Percentiles rank a stretch among this genome's conserved stretches.
Evolutionary conservation across 345 rosid genomes (phyloP).

Genomic region (Camelina neglecta): DNA sequence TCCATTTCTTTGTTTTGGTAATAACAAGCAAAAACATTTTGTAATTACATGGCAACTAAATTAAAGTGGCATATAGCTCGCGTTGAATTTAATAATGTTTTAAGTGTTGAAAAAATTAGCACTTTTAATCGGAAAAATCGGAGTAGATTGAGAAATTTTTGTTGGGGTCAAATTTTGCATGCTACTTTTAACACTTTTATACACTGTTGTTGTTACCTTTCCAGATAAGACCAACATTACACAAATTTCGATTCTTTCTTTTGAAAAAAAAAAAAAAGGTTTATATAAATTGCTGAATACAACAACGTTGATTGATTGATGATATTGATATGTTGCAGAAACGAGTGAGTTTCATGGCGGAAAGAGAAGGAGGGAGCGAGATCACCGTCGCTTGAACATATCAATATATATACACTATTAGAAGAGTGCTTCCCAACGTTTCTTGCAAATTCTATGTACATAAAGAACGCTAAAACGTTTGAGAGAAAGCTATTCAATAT

Average conservation of each 20-base stretch:
- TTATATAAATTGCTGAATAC: not conserved
- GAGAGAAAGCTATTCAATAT: slow-evolving; percentile 32
- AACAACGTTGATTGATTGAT: slow-evolving; percentile 10
- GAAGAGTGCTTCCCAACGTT: slow-evolving; percentile 33
- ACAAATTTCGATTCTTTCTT: not conserved
- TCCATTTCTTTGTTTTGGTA: not conserved
- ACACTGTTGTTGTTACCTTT: not conserved
- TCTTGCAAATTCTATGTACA: slow-evolving; percentile 41
- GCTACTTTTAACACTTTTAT: slow-evolving; percentile 36
- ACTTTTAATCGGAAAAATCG: slow-evolving; percentile 8
- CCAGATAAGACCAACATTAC: not conserved
- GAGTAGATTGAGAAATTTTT: slow-evolving; percentile 11
- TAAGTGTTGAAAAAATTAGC: not conserved
- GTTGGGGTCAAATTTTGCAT: slow-evolving; percentile 35
- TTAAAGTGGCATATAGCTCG: slow-evolving; percentile 8
- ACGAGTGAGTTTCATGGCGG: slow-evolving; percentile 78
- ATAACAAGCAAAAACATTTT: no score
- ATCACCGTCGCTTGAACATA: slow-evolving; percentile 53
- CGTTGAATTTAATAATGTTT: not conserved
- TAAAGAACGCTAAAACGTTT: slow-evolving; percentile 25
- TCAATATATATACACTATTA: slow-evolving; percentile 27
- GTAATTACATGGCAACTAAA: not conserved
- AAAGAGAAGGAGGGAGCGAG: slow-evolving; percentile 67
- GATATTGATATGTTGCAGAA: slow-evolving; percentile 53
- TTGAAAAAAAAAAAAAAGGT: not conserved